Evolutionary conservation across 129 eudicot genomes (phyloP), one percentile per base, ranked within the genome.

Genomic region (Escallonia herrerae): DNA sequence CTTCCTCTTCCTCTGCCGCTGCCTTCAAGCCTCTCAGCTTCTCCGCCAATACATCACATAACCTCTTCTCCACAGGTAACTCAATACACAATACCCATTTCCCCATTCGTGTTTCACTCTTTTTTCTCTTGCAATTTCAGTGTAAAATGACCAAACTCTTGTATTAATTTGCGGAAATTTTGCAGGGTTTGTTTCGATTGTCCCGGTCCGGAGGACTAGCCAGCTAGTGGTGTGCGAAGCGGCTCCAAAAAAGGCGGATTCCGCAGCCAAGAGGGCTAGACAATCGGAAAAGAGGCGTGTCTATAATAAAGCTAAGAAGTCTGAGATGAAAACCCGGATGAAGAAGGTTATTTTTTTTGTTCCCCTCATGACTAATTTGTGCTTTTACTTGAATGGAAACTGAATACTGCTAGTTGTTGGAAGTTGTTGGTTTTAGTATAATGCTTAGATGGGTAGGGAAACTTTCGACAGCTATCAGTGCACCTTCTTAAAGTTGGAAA

Each of bases 261-360:
- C 96, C 1, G 96, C 98, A 10, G 96, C 83, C 10, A 93, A 93
- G 68, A 79, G 98, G 63, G 85, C 87, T 58, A 83, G 98, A 4
- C 98, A 93, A 62, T 70, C 91, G 5, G 98, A 93, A 85, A 88
- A 86, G 74, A 82, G 98, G 48, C 76, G 96, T 5, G n/a, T 83
- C 4, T 79, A 82, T 40, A 75, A 93, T 49, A 86, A 88, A 76
- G 63, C 96, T n/a, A 69, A 75, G 2, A 93, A 93, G 68, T 88
- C 98, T 1, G 96, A 93, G 65, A 56, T 89, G 33, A 76, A 77
- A 71, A 93, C 98, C 66, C 80, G 98, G 40, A 93, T 93, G 90
- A 93, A 63, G 77, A 89, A 88, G 96, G 98, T 91, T 46, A 39
- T n/a, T 3, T 48, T 43, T 57, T 22, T n/a, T n/a, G 40, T 5